Conservation (phyloP, 1,284 basidiomycete species). For the Naganishia albida region DNA sequence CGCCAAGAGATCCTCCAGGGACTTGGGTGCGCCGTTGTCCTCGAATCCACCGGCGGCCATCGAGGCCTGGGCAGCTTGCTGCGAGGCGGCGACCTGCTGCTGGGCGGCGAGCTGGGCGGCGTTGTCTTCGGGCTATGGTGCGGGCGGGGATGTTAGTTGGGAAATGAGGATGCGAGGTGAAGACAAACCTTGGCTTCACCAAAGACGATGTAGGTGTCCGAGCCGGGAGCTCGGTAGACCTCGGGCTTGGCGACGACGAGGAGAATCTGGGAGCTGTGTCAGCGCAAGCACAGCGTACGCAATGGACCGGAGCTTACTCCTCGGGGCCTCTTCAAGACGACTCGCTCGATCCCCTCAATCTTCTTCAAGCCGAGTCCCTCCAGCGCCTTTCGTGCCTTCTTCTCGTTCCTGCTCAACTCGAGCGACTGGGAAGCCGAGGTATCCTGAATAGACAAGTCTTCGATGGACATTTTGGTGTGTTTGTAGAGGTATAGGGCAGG, state of each 20-base stretch:
- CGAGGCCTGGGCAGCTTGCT: slow-evolving; percentile 51
- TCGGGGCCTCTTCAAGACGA: slow-evolving; percentile 90
- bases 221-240: slow-evolving; percentile 95
- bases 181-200: slow-evolving; percentile 84
- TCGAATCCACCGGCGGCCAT: slow-evolving; percentile 53
- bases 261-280: slow-evolving; percentile 63
- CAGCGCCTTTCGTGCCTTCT: slow-evolving; percentile 55
- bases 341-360: slow-evolving; percentile 88
- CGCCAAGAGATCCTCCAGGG: slow-evolving; percentile 59
- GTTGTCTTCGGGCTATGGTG: slow-evolving; percentile 92
- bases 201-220: slow-evolving; percentile 98
- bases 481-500: neutral
- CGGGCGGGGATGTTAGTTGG: neutral
- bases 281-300: neutral
- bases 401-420: slow-evolving; percentile 35
- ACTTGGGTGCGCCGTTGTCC: slow-evolving; percentile 57
- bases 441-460: slow-evolving; percentile 33
- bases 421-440: slow-evolving; percentile 16
- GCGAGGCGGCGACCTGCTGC: slow-evolving; percentile 69
- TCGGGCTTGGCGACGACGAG: slow-evolving; percentile 92
- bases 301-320: slow-evolving; percentile 63
- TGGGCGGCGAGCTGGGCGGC: slow-evolving; percentile 79
- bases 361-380: slow-evolving; percentile 86
- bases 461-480: slow-evolving; percentile 31
- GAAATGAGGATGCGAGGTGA: neutral